A percentile compares a stretch with the other conserved stretches of the same genome.
phyloP scores from a whole-genome alignment of 140 eudicot species.

The Anethum foeniculum region DNA sequence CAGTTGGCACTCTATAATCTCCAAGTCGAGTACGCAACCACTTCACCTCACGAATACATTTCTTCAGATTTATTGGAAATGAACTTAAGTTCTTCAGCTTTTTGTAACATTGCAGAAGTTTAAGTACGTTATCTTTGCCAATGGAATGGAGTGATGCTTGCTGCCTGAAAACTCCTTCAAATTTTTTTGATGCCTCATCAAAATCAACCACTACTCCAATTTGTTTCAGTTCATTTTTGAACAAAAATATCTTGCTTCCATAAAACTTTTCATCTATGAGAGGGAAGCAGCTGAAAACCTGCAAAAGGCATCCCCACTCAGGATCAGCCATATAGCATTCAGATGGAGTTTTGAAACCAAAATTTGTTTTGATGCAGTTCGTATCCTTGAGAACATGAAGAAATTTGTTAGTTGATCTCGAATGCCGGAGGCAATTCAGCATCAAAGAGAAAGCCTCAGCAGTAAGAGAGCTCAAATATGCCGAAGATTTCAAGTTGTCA shows the following conservation, averaged over 20 bases:
- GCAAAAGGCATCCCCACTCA: conserved; percentile 45
- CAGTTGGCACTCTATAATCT: conserved; percentile 35
- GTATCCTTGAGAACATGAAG: conserved; percentile 21
- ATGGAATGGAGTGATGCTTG: conserved; percentile 28
- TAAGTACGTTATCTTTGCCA: conserved; percentile 25
- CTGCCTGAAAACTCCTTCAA: conserved; percentile 28
- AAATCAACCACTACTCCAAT: conserved; percentile 40
- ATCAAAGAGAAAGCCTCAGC: conserved; percentile 27
- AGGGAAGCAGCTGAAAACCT: conserved; percentile 36
- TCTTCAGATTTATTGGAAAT: conserved; percentile 25
- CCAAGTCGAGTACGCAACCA: conserved; percentile 50
- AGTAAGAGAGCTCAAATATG: conserved; percentile 12
- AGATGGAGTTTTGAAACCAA: conserved; percentile 37
- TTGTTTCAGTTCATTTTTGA: conserved; percentile 26
- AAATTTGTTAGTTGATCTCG: conserved; percentile 20
- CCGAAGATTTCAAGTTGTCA: conserved; percentile 35
- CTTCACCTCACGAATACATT: conserved; percentile 26
- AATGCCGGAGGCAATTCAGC: conserved; percentile 27
- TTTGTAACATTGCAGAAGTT: conserved; percentile 26
- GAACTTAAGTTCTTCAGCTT: conserved; percentile 12
- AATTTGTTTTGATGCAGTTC: conserved; percentile 37
- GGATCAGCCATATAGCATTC: conserved; percentile 39
- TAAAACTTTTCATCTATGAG: conserved; percentile 35
- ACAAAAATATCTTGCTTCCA: conserved; percentile 24
- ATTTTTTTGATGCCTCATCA: conserved; percentile 30